Evolutionary conservation across 371 early-diverging fungal species (phyloP).

Genomic region (Syncephalastrum sp.): DNA sequence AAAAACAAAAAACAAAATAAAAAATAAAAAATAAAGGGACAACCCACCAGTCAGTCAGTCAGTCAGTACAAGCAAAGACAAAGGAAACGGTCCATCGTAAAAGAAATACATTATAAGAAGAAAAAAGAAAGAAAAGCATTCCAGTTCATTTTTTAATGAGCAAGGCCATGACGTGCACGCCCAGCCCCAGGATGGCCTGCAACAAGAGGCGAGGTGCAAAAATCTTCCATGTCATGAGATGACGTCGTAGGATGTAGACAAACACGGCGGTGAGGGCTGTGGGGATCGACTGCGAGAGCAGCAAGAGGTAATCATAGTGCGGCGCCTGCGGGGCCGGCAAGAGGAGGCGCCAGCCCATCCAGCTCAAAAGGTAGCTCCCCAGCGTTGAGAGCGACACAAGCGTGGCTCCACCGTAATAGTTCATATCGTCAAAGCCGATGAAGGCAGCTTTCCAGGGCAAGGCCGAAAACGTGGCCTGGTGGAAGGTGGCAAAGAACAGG

Average conservation of each 20-base stretch:
- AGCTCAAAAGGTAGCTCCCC: slow-evolving; percentile 63
- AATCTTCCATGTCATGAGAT: slow-evolving; percentile 95
- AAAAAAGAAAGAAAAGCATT: no score
- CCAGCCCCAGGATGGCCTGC: slow-evolving; percentile 37
- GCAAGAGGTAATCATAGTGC: slow-evolving; percentile 24
- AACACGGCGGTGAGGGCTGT: slow-evolving; percentile 56
- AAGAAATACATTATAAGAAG: no score
- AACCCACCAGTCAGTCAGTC: no score
- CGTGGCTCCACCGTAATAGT: slow-evolving; percentile 67
- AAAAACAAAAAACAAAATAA: neutral
- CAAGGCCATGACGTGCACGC: slow-evolving; percentile 13
- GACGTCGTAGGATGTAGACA: slow-evolving; percentile 67
- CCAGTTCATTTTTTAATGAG: no score
- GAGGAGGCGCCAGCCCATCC: slow-evolving; percentile 36
- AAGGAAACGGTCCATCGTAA: no score
- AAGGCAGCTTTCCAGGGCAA: slow-evolving; percentile 90
- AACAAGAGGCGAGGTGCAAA: slow-evolving; percentile 91
- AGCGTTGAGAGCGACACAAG: slow-evolving; percentile 81
- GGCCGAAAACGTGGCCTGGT: slow-evolving; percentile 87
- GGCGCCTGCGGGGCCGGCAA: slow-evolving; percentile 11
- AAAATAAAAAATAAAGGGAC: neutral
- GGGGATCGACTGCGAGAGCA: slow-evolving; percentile 49
- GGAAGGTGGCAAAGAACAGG: slow-evolving; percentile 87
- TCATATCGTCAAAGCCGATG: slow-evolving; percentile 76
- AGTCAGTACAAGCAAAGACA: no score